Base-by-base conservation (phyloP, 2,329 filamentous ascomycete species). In the Graphilbum fragrans region DNA sequence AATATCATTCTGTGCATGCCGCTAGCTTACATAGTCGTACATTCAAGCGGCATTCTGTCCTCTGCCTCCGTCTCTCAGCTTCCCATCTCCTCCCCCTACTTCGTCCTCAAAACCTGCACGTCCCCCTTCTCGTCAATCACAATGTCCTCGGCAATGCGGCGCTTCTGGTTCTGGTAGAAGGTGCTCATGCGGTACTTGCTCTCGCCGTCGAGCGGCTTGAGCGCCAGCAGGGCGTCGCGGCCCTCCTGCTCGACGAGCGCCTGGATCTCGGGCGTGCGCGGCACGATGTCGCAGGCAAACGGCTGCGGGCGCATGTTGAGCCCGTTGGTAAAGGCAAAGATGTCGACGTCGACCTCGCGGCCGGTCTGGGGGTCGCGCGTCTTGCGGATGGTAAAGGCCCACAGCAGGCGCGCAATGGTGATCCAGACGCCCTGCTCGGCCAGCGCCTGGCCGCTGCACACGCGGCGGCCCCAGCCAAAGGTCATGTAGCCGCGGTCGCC, bases 391-490 rank as follows among this genome's bases (percentile, higher is more conserved):
- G 63, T 60, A 50, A 77, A 79, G 0, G 63, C 72, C 71, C 74
- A 78, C 7, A 79, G 58, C 22, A 77, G 50, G 14, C 74, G 58
- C 9, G 70, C 69, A 35, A 78, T 61, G 0, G 68, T 74, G 49
- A 78, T 66, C 63, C 71, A 77, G 1, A 71, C 71, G 6, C 73
- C 71, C 50, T 76, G 70, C 54, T 79, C 74, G 2, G 74, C 74
- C 17, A 79, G 57, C 3, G 63, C 67, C 50, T 72, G 64, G 1
- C 72, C 71, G 35, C 63, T 65, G 52, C 71, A 76, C 4, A 71
- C 66, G 6, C 71, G 55, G 3, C 71, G 61, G 7, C 72, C 72
- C 66, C 69, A 74, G 21, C 71, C 70, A 50, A 74, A 73, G 2
- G 69, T 69, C 65, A 72, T 72, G 50, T 72, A 70, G 0, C 66